A percentile compares a stretch with the other conserved stretches of the same genome.
Evolutionary conservation across 179 eudicot genomes (phyloP).

Genomic region (Dionaea muscipula): DNA sequence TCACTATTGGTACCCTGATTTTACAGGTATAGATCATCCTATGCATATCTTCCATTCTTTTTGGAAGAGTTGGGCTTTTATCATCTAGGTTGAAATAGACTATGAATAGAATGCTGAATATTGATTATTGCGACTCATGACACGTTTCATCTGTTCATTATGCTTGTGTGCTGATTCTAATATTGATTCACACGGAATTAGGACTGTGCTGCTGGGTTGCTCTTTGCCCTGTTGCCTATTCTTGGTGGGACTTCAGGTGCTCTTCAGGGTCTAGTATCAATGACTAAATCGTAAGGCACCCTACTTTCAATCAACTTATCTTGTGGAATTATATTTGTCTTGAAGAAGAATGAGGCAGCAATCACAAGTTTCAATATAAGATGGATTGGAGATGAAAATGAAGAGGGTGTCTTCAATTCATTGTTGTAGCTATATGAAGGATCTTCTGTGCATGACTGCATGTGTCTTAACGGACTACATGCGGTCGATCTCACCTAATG

Average conservation of each 20-base stretch:
- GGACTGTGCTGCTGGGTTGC: constrained; percentile 90
- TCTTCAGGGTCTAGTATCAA: constrained; percentile 67
- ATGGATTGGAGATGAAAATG: too few species aligned
- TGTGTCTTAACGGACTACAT: too few species aligned
- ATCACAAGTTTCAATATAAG: too few species aligned
- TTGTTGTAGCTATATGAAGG: too few species aligned
- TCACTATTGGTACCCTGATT: constrained; percentile 80
- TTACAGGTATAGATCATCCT: constrained; percentile 43
- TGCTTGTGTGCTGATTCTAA: constrained; percentile 11
- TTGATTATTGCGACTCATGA: not conserved
- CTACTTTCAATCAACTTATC: not conserved
- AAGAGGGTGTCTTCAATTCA: too few species aligned
- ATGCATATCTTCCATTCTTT: not conserved
- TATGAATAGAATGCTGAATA: not conserved
- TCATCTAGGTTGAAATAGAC: too few species aligned
- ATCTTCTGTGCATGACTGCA: too few species aligned
- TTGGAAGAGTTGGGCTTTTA: not conserved
- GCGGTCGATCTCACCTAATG: too few species aligned
- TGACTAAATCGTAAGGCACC: constrained; percentile 74
- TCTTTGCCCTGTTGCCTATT: constrained; percentile 81
- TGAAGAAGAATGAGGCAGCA: too few species aligned
- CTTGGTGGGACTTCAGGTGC: constrained; percentile 80
- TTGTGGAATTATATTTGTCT: not conserved
- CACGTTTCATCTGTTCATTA: not conserved
- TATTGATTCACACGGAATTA: constrained; percentile 14